Conservation (phyloP, 1,284 basidiomycete species). For the Trametes polyzona region DNA sequence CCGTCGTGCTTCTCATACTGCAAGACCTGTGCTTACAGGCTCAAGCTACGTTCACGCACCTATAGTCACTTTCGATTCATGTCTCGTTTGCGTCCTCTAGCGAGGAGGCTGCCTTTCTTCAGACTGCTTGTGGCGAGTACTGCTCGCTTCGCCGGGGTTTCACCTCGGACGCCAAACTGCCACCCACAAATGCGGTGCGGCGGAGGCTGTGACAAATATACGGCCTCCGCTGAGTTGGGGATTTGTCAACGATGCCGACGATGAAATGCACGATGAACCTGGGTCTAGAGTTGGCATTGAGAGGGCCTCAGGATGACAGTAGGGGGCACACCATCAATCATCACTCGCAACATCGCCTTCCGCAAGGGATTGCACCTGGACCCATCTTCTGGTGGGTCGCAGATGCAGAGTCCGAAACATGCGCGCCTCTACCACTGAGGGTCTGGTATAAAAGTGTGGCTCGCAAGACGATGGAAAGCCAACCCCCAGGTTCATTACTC, state of each 20-base stretch:
- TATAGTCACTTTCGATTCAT: too few relatives aligned
- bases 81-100: too few relatives aligned
- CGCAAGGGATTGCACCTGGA: neutral
- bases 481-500: slow-evolving; percentile 18
- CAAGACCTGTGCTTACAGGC: too few relatives aligned
- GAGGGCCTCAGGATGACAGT: neutral
- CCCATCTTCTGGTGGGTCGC: neutral
- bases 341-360: neutral
- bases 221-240: neutral
- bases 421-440: neutral
- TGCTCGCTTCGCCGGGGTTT: too few relatives aligned
- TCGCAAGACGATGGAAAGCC: neutral
- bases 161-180: neutral
- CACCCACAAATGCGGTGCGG: neutral
- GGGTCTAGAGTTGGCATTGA: neutral
- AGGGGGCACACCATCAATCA: neutral
- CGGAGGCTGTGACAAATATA: neutral
- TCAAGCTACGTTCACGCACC: too few relatives aligned
- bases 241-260: neutral
- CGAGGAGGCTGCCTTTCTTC: too few relatives aligned
- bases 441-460: neutral
- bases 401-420: neutral
- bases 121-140: too few relatives aligned
- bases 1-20: too few relatives aligned
- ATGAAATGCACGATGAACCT: neutral